A percentile compares a stretch with the other conserved stretches of the same genome.
phyloP scores from a whole-genome alignment of 73 alveolate species.

The Paramecium pentaurelia region DNA sequence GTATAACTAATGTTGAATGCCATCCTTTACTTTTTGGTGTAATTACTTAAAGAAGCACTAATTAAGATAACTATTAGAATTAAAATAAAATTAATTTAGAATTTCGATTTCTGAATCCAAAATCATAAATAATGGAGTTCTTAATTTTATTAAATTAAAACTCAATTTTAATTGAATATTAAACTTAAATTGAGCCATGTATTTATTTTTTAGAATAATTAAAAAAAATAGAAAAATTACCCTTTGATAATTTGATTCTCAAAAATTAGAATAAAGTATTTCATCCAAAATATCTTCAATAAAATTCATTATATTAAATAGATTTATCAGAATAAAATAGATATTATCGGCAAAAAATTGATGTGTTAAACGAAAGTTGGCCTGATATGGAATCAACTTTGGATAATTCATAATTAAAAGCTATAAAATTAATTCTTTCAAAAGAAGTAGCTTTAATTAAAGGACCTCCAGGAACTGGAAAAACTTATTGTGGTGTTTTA shows the following conservation, averaged over 20 bases:
- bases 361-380: neutral
- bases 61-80: neutral
- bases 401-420: conserved; percentile 71
- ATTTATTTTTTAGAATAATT: neutral
- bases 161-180: neutral
- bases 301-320: neutral
- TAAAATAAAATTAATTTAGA: neutral
- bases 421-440: conserved; percentile 65
- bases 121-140: neutral
- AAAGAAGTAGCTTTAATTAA: conserved; percentile 76
- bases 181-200: neutral
- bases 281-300: neutral
- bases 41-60: neutral
- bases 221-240: neutral
- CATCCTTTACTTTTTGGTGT: neutral
- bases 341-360: neutral
- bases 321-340: neutral
- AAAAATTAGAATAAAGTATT: neutral
- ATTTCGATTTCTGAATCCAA: neutral
- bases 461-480: conserved; percentile 98
- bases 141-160: neutral
- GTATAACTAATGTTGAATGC: neutral
- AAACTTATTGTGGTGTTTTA: conserved; percentile 82
- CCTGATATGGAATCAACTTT: neutral
- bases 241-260: neutral